Percentiles rank a stretch among this genome's conserved stretches.
Conservation (phyloP, 148 eudicot species). For the Diospyros lotus region DNA sequence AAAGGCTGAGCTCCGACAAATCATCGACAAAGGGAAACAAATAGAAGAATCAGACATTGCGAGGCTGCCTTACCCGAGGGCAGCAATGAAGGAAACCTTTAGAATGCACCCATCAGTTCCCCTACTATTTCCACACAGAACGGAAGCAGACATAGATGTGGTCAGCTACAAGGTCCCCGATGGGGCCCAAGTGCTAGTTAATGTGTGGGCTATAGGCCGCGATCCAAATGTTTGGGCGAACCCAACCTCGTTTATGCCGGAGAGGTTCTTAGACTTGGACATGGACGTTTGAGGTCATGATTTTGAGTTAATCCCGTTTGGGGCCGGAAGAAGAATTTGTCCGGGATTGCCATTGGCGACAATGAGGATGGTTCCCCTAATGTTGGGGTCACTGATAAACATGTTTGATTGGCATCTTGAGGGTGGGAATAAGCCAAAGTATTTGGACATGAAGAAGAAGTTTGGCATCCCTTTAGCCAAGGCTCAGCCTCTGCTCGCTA, state of each 20-base stretch:
- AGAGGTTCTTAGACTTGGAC: conserved; percentile 10
- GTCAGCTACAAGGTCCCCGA: conserved; percentile 8
- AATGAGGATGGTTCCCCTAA: conserved; percentile 7
- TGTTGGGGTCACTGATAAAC: conserved; percentile 15
- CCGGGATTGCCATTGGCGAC: conserved; percentile 12
- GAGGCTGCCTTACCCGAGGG: conserved; percentile 1
- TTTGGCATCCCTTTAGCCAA: conserved; percentile 13
- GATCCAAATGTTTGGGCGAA: conserved; percentile 5
- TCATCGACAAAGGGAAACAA: conserved; percentile 10
- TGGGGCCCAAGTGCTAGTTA: conserved; percentile 9
- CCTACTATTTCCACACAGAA: conserved; percentile 8
- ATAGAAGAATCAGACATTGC: conserved; percentile 10
- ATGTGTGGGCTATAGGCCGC: conserved; percentile 12
- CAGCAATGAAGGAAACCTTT: conserved; percentile 8
- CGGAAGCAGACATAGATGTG: conserved; percentile 1
- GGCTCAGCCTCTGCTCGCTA: conserved; percentile 11
- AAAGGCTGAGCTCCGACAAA: conserved; percentile 8
- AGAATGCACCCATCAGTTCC: conserved; percentile 11
- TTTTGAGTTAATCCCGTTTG: conserved; percentile 13
- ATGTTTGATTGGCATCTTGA: conserved; percentile 16
- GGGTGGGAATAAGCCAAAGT: conserved; percentile 8
- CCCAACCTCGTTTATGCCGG: conserved; percentile 3
- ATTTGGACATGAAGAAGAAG: conserved; percentile 15
- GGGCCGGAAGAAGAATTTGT: conserved; percentile 11
- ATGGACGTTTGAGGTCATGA: conserved; percentile 9